phyloP scores from a whole-genome alignment of 2,329 filamentous ascomycete genomes.

The Pseudogymnoascus sp. region DNA sequence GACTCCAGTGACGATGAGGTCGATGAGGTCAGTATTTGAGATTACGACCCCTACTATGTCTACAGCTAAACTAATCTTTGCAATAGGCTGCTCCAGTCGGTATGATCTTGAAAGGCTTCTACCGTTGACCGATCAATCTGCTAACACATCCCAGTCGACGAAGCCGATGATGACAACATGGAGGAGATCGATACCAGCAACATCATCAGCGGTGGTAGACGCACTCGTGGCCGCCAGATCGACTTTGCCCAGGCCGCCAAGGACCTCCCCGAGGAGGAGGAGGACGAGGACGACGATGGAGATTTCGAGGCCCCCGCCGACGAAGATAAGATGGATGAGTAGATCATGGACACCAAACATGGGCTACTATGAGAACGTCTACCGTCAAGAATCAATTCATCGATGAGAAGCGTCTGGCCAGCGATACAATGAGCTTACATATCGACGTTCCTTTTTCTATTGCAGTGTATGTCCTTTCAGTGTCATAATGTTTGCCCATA shows the following conservation, averaged over 20 bases:
- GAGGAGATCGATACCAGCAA: conserved; percentile 87
- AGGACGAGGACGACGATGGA: conserved; percentile 71
- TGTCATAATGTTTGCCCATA: background rate
- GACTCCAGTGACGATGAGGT: conserved; percentile 60
- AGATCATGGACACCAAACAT: conserved; percentile 10
- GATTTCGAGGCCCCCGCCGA: conserved; percentile 55
- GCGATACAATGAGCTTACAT: background rate
- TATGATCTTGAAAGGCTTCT: conserved; percentile 23
- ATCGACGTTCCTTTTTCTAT: background rate
- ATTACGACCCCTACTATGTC: conserved; percentile 6
- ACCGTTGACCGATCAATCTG: conserved; percentile 25
- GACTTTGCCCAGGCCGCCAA: conserved; percentile 87
- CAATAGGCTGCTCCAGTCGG: conserved; percentile 21
- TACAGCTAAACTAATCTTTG: conserved; percentile 12
- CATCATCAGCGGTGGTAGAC: conserved; percentile 70
- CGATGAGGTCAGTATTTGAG: conserved; percentile 43
- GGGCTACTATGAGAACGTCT: background rate
- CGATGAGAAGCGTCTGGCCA: conserved; percentile 6
- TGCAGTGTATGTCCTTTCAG: background rate
- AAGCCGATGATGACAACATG: conserved; percentile 73
- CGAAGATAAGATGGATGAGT: conserved; percentile 63
- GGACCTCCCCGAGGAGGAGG: conserved; percentile 65
- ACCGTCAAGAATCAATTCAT: background rate
- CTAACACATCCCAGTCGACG: conserved; percentile 43
- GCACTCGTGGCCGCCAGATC: conserved; percentile 86